phyloP scores from a whole-genome alignment of 2,329 filamentous ascomycete genomes.

The Apiospora rasikravindrae region DNA sequence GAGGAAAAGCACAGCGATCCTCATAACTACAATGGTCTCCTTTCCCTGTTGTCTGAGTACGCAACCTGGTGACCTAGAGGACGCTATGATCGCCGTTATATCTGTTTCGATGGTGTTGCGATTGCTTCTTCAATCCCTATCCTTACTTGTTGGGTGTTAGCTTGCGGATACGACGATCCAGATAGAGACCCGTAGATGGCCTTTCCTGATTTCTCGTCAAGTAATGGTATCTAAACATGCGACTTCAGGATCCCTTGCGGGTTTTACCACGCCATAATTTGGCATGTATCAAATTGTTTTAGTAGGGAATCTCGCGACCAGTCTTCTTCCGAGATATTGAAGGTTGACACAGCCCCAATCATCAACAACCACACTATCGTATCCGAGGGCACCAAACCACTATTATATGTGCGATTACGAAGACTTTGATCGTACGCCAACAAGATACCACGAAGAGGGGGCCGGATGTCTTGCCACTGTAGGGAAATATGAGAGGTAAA shows the following conservation, averaged over 20 bases:
- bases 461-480: slow-evolving; percentile 39
- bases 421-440: slow-evolving; percentile 23
- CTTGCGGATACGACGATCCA: too few species aligned
- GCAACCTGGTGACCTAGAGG: too few species aligned
- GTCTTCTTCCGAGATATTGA: slow-evolving; percentile 17
- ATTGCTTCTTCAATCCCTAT: background rate
- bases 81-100: too few species aligned
- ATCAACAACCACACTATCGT: slow-evolving; percentile 36
- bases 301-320: background rate
- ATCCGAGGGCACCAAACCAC: slow-evolving; percentile 24
- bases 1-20: too few species aligned
- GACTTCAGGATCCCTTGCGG: background rate
- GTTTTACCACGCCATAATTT: background rate
- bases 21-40: too few species aligned
- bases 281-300: background rate
- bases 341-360: slow-evolving; percentile 33
- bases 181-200: background rate
- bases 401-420: background rate
- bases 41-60: too few species aligned
- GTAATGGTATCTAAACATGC: background rate
- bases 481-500: slow-evolving; percentile 47
- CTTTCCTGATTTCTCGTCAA: background rate
- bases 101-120: background rate
- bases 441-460: slow-evolving; percentile 29
- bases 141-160: background rate